These are phyloP conservation scores for Xylariaceae sp. DNA, from an alignment of 2,329 filamentous ascomycete genomes.

Conservation along the genomic window DNA sequence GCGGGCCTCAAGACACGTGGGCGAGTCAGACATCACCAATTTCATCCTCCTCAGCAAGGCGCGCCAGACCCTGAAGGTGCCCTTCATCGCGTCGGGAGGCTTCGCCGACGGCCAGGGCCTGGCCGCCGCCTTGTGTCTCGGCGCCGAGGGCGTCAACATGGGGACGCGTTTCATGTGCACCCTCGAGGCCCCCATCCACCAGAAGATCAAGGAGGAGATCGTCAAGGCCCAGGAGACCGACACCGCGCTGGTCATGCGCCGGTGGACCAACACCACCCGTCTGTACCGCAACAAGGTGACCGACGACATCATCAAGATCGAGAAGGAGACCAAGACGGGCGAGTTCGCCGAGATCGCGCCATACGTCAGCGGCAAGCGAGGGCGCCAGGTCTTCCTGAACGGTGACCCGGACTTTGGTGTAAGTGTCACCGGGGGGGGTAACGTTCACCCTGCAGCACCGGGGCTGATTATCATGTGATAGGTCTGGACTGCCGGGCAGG, in stretches of 20 bases:
- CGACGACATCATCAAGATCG: constrained; percentile 70
- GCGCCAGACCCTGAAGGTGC: constrained; percentile 72
- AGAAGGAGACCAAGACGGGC: constrained; percentile 72
- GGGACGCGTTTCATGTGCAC: constrained; percentile 97
- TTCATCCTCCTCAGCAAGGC: constrained; percentile 82
- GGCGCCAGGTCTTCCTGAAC: constrained; percentile 83
- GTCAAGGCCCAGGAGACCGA: constrained; percentile 84
- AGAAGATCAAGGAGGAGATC: constrained; percentile 90
- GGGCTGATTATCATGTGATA: constrained; percentile 27
- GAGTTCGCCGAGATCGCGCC: constrained; percentile 86
- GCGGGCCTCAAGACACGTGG: constrained; percentile 58
- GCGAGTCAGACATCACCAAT: constrained; percentile 82
- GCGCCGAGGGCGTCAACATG: constrained; percentile 96
- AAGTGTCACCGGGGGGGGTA: constrained; percentile 40
- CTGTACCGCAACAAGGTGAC: constrained; percentile 89
- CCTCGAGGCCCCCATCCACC: constrained; percentile 82
- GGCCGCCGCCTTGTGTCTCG: constrained; percentile 81
- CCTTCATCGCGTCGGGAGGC: constrained; percentile 92
- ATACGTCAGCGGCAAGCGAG: constrained; percentile 82
- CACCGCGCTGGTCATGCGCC: constrained; percentile 76
- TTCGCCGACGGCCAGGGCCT: constrained; percentile 93
- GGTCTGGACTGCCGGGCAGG: constrained; percentile 96
- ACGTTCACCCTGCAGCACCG: neutral
- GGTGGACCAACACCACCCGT: constrained; percentile 89
- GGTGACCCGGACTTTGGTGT: constrained; percentile 87